Conservation (phyloP, 176 grass and related monocot genomes). For the Carex kokanica region DNA sequence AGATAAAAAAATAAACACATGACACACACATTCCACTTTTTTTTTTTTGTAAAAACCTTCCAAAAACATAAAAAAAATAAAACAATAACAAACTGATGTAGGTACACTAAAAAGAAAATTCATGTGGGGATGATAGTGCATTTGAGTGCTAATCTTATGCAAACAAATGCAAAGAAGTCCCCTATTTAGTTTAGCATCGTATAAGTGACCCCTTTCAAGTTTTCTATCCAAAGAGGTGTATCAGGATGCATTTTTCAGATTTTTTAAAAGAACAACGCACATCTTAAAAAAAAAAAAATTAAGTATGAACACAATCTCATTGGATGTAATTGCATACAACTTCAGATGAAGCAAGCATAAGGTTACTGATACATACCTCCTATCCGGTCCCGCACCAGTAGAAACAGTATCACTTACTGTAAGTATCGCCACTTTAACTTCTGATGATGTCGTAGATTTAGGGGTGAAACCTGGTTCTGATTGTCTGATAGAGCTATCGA, state of each 20-base stretch:
- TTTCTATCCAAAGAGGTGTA: conserved; percentile 66
- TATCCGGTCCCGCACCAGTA: conserved; percentile 64
- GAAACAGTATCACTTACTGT: conserved; percentile 98
- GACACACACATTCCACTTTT: background rate
- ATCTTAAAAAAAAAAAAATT: background rate
- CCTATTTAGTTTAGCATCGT: conserved; percentile 62
- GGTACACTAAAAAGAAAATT: conserved; percentile 19
- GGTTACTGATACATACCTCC: conserved; percentile 54
- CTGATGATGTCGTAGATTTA: conserved; percentile 22
- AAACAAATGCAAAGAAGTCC: conserved; percentile 30
- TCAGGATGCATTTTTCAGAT: conserved; percentile 51
- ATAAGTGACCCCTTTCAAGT: conserved; percentile 58
- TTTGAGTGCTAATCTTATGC: conserved; percentile 32
- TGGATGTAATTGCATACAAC: background rate
- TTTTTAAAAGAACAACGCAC: background rate
- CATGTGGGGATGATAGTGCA: conserved; percentile 37
- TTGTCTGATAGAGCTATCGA: conserved; percentile 19
- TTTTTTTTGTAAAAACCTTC: background rate
- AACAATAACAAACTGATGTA: background rate
- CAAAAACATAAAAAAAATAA: background rate
- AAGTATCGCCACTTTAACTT: conserved; percentile 79
- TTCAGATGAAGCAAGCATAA: no score
- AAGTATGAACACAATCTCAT: background rate
- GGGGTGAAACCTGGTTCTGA: conserved; percentile 19
- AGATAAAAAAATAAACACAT: background rate